Percentiles rank a stretch among this genome's conserved stretches.
phyloP scores from a whole-genome alignment of 352 stramenopile genomes.

The Elongisporangium undulatum region DNA sequence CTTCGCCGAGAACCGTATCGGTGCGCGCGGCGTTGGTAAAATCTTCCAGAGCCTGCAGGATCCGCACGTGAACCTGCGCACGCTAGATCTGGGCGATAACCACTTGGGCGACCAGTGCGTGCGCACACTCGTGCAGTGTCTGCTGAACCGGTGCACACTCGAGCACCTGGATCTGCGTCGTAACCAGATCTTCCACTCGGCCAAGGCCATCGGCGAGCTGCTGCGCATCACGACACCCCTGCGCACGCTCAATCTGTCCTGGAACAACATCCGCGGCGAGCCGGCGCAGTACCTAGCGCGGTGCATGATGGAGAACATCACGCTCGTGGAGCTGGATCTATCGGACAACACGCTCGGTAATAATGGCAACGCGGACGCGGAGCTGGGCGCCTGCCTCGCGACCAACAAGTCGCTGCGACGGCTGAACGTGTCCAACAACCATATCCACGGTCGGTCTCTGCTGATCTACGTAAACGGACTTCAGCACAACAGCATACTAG shows the following conservation, averaged over 20 bases:
- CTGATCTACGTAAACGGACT: conserved; percentile 60
- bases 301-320: conserved; percentile 73
- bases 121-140: conserved; percentile 43
- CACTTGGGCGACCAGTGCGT: conserved; percentile 64
- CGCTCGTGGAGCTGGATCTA: conserved; percentile 56
- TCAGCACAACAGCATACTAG: conserved; percentile 48
- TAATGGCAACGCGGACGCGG: conserved; percentile 54
- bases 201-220: conserved; percentile 49
- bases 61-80: conserved; percentile 49
- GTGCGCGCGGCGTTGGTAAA: conserved; percentile 40
- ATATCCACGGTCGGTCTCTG: conserved; percentile 53
- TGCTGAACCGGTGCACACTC: conserved; percentile 66
- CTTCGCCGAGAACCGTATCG: conserved; percentile 63
- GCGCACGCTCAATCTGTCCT: conserved; percentile 55
- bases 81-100: conserved; percentile 69
- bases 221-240: conserved; percentile 59
- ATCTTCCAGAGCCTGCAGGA: conserved; percentile 56
- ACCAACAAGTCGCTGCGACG: conserved; percentile 58
- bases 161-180: conserved; percentile 51
- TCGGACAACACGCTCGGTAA: conserved; percentile 72
- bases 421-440: conserved; percentile 67
- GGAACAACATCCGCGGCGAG: conserved; percentile 73
- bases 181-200: conserved; percentile 66
- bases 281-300: conserved; percentile 53
- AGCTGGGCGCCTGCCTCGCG: conserved; percentile 54